Evolutionary conservation across 352 stramenopile species (phyloP).

Genomic region (Albugo candida): DNA sequence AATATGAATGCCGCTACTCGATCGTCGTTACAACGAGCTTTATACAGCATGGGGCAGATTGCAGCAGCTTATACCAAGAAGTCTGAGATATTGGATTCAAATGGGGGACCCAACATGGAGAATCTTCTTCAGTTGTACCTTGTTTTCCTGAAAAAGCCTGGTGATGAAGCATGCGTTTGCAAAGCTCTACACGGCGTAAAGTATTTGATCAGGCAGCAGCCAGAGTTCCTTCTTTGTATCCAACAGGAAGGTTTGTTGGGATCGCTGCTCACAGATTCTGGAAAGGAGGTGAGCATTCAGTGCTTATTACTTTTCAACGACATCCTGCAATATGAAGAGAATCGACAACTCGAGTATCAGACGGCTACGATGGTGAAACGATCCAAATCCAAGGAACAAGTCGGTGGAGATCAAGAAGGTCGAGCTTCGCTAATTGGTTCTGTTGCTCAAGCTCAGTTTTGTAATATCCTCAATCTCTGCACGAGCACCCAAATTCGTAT

Average conservation of each 20-base stretch:
- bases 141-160: conserved; percentile 20
- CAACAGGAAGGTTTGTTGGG: conserved; percentile 50
- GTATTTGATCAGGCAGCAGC: conserved; percentile 48
- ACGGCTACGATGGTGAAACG: conserved; percentile 27
- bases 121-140: conserved; percentile 40
- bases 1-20: conserved; percentile 18
- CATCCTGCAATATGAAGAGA: conserved; percentile 44
- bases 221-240: conserved; percentile 40
- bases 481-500: conserved; percentile 35
- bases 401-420: conserved; percentile 73
- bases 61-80: conserved; percentile 11
- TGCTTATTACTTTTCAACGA: conserved; percentile 58
- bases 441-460: conserved; percentile 70
- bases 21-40: conserved; percentile 40
- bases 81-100: conserved; percentile 10
- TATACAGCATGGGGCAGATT: conserved; percentile 55
- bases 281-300: conserved; percentile 36
- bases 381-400: conserved; percentile 38
- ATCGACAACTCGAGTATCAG: conserved; percentile 28
- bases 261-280: conserved; percentile 17
- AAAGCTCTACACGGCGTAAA: conserved; percentile 73
- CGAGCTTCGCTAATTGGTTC: conserved; percentile 70
- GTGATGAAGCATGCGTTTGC: conserved; percentile 24
- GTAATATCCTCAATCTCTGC: conserved; percentile 31
- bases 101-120: conserved; percentile 28